Evolutionary conservation across 257 asterid genomes (phyloP), one percentile per base, ranked within the genome.

Genomic region (Marsdenia floribunda): DNA sequence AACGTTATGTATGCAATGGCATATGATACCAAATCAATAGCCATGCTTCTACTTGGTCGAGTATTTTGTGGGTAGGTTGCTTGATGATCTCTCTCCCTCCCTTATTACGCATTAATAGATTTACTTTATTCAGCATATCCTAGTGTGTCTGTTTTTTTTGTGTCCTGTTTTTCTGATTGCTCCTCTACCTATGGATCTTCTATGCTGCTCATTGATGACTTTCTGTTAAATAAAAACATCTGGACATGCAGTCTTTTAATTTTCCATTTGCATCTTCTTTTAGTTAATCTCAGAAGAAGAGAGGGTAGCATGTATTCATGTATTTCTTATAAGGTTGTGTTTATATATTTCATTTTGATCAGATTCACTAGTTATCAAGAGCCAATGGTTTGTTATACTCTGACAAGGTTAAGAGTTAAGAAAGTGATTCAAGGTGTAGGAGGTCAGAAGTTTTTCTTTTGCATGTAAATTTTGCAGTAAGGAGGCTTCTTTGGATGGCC

Each of bases 1-100:
- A 95, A 95, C 54, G 75, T 64, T 73, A 79, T 95, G 93, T 92
- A 95, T 79, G 97, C 99, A 54, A 9, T 91, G 90, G 99, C 99
- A 50, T 92, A 86, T 82, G 99, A 95, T 83, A 79, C 82, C 86
- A 68, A 87, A 26, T 95, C 99, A 35, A 79, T 95, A 65, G 35
- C 90, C 19, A 19, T 92, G 70, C 96, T 95, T 76, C 81, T 95
- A 79, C 60, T 95, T 58, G 98, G 99, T 59, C 91, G 99, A 68
- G 82, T 95, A 74, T 86, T 82, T 76, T 95, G 99, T 49, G 98
- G 99, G 99, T 92, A 82, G 44, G 90, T 46, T 49, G 76, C 81
- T 79, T 58, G 79, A 65, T 40, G 72, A 5, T 71, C 83, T 74
- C 78, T 70, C 75, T 58, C 66, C 33, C 73, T 5, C 8, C 16